These are phyloP conservation scores for Erythrobasidium yunnanense DNA, from an alignment of 768 basidiomycete genomes.

Conservation along the genomic window DNA sequence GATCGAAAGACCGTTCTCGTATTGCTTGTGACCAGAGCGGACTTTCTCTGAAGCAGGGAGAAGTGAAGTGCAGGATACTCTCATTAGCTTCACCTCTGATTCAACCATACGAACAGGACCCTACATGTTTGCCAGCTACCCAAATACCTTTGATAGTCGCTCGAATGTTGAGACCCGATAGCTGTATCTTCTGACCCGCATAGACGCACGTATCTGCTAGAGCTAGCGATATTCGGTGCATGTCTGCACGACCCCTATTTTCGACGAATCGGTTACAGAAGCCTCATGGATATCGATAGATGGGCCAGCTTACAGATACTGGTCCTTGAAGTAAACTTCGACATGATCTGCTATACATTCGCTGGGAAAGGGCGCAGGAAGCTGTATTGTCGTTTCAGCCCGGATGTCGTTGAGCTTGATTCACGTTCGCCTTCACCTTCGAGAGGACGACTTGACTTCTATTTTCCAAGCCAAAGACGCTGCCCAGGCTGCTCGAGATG, in stretches of 20 bases:
- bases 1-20: slow-evolving; percentile 84
- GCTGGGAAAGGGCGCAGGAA: slow-evolving; percentile 9
- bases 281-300: no score
- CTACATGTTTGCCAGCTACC: slow-evolving; percentile 56
- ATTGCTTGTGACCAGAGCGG: slow-evolving; percentile 64
- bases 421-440: not conserved
- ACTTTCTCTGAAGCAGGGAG: slow-evolving; percentile 53
- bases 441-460: slow-evolving; percentile 21
- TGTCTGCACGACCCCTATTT: slow-evolving; percentile 67
- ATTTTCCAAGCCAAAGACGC: slow-evolving; percentile 14
- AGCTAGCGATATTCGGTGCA: slow-evolving; percentile 84
- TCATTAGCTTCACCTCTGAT: no score
- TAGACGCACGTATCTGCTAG: slow-evolving; percentile 72
- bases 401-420: not conserved
- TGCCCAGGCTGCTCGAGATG: not conserved
- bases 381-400: slow-evolving; percentile 8
- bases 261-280: no score
- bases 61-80: no score
- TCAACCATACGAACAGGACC: slow-evolving; percentile 25
- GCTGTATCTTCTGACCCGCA: slow-evolving; percentile 69
- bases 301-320: slow-evolving; percentile 53
- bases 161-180: slow-evolving; percentile 62
- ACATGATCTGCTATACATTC: slow-evolving; percentile 60
- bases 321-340: slow-evolving; percentile 85
- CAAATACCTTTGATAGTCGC: slow-evolving; percentile 74